Evolutionary conservation across 225 moss, liverwort and hornwort genomes (phyloP).

Genomic region (Straminergon stramineum): DNA sequence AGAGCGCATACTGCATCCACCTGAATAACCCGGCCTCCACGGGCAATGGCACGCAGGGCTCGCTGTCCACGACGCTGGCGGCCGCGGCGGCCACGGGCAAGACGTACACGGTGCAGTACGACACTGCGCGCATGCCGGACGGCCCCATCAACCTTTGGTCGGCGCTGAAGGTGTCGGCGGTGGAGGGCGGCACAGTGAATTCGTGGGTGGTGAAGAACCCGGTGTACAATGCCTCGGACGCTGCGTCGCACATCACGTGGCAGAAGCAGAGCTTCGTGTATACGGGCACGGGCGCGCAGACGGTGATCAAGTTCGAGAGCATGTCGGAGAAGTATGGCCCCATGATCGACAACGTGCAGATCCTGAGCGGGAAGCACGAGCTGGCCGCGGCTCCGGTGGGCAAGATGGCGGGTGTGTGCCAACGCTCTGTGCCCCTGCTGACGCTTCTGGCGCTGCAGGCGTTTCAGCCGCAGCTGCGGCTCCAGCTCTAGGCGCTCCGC

Average conservation of each 20-base stretch:
- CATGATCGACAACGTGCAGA: slow-evolving; percentile 27
- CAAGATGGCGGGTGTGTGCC: not conserved
- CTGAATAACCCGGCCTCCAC: slow-evolving; percentile 9
- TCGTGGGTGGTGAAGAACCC: not conserved
- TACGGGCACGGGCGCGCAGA: not conserved
- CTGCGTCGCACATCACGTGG: slow-evolving; percentile 10
- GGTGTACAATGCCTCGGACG: slow-evolving; percentile 4
- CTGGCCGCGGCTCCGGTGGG: not conserved
- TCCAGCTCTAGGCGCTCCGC: not conserved
- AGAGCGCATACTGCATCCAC: not conserved
- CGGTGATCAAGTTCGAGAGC: slow-evolving; percentile 29
- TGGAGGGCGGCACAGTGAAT: not conserved
- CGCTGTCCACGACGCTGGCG: slow-evolving; percentile 16
- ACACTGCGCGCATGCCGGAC: slow-evolving; percentile 6
- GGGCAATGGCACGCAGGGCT: slow-evolving; percentile 18
- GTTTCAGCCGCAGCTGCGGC: not conserved
- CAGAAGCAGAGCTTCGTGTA: slow-evolving; percentile 12
- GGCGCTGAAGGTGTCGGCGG: slow-evolving; percentile 10
- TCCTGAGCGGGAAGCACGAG: slow-evolving; percentile 2
- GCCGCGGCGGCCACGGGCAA: not conserved
- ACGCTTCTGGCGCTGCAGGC: not conserved
- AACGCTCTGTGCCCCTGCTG: not conserved
- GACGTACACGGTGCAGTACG: not conserved
- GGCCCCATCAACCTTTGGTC: slow-evolving; percentile 10
- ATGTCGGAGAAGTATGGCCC: slow-evolving; percentile 40